Conservation (phyloP, 164 flowering plant species). For the Nymphaea thermarum region DNA sequence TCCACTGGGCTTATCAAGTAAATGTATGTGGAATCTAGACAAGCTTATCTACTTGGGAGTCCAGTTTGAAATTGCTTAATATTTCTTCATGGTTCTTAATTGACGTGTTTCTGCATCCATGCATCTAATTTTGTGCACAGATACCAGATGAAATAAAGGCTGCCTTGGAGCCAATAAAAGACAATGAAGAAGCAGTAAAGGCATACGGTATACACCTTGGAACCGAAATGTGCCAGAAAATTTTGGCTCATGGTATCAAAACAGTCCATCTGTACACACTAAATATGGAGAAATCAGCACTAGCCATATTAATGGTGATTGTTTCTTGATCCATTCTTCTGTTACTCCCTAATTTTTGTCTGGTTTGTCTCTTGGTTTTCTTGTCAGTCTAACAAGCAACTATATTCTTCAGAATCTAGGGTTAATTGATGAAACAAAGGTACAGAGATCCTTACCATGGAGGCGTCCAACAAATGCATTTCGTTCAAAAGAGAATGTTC, state of each 20-base stretch:
- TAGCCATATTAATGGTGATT: conserved; percentile 74
- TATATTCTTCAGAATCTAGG: conserved; percentile 70
- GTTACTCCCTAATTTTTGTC: too few species aligned
- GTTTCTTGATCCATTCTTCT: not conserved
- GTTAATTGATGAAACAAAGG: conserved; percentile 71
- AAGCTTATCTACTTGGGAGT: too few species aligned
- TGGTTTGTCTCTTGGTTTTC: not conserved
- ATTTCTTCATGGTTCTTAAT: too few species aligned
- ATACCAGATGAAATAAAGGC: conserved; percentile 70
- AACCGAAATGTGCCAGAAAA: conserved; percentile 98
- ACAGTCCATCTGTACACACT: conserved; percentile 89
- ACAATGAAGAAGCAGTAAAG: conserved; percentile 93
- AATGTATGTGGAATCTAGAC: too few species aligned
- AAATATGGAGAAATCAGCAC: conserved; percentile 90
- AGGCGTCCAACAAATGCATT: conserved; percentile 76
- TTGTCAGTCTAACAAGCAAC: not conserved
- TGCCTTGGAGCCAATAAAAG: conserved; percentile 92
- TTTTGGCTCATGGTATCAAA: conserved; percentile 76
- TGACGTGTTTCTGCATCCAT: conserved; percentile 1
- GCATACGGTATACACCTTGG: conserved; percentile 90
- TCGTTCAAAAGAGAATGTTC: conserved; percentile 84
- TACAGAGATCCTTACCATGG: conserved; percentile 86
- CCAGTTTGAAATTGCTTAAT: too few species aligned
- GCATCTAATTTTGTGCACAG: conserved; percentile 18
- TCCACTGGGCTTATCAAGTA: too few species aligned